phyloP scores from a whole-genome alignment of 2,329 filamentous ascomycete genomes.

The Xylaria hypoxylon region DNA sequence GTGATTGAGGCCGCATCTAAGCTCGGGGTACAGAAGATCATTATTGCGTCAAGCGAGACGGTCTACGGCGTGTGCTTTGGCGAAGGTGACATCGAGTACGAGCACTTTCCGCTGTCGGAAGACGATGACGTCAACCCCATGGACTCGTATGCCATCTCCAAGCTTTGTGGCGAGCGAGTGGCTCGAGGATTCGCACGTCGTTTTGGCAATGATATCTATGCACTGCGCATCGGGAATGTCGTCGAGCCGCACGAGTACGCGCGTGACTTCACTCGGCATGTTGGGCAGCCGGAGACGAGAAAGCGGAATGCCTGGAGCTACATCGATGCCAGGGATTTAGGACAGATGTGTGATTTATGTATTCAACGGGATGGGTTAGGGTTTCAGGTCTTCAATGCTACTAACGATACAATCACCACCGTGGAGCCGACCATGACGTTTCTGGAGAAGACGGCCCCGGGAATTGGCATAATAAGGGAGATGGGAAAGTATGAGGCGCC shows the following conservation, averaged over 20 bases:
- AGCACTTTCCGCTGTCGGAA: slow-evolving; percentile 69
- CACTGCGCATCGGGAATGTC: slow-evolving; percentile 69
- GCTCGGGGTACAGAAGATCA: slow-evolving; percentile 70
- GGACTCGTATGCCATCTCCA: slow-evolving; percentile 71
- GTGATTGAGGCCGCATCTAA: slow-evolving; percentile 72
- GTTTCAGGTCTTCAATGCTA: slow-evolving; percentile 73
- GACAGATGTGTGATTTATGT: slow-evolving; percentile 68
- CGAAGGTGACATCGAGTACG: slow-evolving; percentile 67
- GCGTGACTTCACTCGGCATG: slow-evolving; percentile 62
- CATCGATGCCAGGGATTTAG: slow-evolving; percentile 71
- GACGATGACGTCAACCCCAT: slow-evolving; percentile 69
- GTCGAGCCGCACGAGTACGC: slow-evolving; percentile 72
- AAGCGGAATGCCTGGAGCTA: slow-evolving; percentile 72
- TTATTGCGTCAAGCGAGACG: slow-evolving; percentile 69
- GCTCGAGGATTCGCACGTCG: slow-evolving; percentile 67
- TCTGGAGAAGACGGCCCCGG: slow-evolving; percentile 61
- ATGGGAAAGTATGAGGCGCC: slow-evolving; percentile 71
- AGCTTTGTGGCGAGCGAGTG: slow-evolving; percentile 68
- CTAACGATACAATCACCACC: slow-evolving; percentile 71
- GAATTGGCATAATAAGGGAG: slow-evolving; percentile 63
- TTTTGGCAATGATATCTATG: slow-evolving; percentile 69
- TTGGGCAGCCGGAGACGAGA: slow-evolving; percentile 61
- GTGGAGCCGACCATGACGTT: slow-evolving; percentile 64
- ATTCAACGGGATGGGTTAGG: slow-evolving; percentile 66
- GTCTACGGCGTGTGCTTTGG: slow-evolving; percentile 72